Conservation (phyloP, 2,329 filamentous ascomycete species). For the Ophiognomonia clavigignenti-juglandacearum region DNA sequence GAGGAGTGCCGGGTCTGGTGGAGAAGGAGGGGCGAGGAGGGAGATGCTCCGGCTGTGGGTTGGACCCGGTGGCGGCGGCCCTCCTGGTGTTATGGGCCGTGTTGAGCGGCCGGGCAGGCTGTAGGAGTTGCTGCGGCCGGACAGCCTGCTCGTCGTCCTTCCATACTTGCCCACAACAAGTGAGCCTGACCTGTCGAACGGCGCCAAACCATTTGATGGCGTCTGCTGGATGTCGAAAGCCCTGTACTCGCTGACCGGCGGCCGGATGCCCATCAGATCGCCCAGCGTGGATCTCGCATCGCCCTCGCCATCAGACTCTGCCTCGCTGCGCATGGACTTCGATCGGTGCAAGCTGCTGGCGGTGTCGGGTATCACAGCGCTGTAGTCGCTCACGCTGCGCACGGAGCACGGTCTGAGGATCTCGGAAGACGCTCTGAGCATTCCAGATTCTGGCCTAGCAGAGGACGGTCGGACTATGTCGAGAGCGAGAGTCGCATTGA, state of each 20-base stretch:
- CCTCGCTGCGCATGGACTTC: slow-evolving; percentile 9
- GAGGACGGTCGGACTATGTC: too few species aligned
- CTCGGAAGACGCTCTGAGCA: too few species aligned
- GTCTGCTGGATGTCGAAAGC: background rate
- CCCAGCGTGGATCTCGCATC: slow-evolving; percentile 13
- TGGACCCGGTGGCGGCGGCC: background rate
- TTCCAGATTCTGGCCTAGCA: too few species aligned
- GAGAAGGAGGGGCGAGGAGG: background rate
- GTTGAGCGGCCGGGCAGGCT: slow-evolving; percentile 11
- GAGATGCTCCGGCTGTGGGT: background rate
- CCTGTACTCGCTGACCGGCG: background rate
- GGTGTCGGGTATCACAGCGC: slow-evolving; percentile 4
- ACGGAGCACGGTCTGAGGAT: slow-evolving; percentile 4
- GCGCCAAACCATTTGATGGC: too few species aligned
- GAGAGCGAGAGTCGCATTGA: background rate
- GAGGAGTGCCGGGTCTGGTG: background rate
- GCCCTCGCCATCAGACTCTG: slow-evolving; percentile 9
- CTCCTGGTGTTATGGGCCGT: background rate
- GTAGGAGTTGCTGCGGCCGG: slow-evolving; percentile 12
- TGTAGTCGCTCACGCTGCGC: slow-evolving; percentile 12
- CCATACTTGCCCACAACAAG: too few species aligned
- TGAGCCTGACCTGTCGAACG: too few species aligned
- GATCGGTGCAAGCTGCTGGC: slow-evolving; percentile 7
- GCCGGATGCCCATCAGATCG: slow-evolving; percentile 6
- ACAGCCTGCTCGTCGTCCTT: slow-evolving; percentile 4